Evolutionary conservation across 805 yeast genomes (phyloP).

Genomic region (fission yeast (Schizosaccharomyces pombe)): ASM294v3 CU329670.1:256001-256500

Average conservation of each 20-base stretch:
- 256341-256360: background rate
- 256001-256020: no score
- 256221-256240: no score
- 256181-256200: no score
- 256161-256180: no score
- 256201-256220: no score
- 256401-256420: background rate
- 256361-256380: background rate
- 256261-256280: no score
- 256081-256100: conserved; percentile 1
- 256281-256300: no score
- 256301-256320: background rate
- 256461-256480: no score
- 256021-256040: no score
- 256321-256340: background rate
- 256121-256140: conserved; percentile 13
- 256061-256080: background rate
- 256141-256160: background rate
- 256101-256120: background rate
- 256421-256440: conserved; percentile 83
- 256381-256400: background rate
- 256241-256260: no score
- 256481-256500: no score
- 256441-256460: conserved; percentile 55
- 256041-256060: no score